Base-by-base conservation (phyloP, 495 filamentous ascomycete species). In the Trichoderma erinaceum region DNA sequence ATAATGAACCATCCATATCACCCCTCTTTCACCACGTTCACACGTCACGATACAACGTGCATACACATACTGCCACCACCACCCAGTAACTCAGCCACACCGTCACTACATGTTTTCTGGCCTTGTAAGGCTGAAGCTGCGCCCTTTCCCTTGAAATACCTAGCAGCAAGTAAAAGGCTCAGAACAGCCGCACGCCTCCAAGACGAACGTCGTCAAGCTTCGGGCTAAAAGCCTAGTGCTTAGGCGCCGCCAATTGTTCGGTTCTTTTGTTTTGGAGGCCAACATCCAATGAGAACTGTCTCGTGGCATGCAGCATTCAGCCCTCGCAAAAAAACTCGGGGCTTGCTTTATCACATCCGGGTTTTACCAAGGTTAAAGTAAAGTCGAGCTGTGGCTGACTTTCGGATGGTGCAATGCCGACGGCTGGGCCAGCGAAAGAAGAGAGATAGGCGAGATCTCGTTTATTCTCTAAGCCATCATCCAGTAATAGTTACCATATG, bases 91-190 rank as follows among this genome's bases (percentile, higher is more conserved):
- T 23, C 16, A 52, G 48, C 21, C 48, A 52, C 2, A n/a, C 48
- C n/a, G 48, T 52, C 48, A 52, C 8, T 11, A 7, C 21, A 48
- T 48, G 15, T 6, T 8, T 8, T 61, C 56, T 18, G 56, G 56
- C 56, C 25, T 61, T 18, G 13, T 61, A 61, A 61, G 56, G 56
- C 56, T 61, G 56, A 61, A 61, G 56, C 56, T 25, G 56, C 23
- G 23, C 16, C 52, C 27, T 61, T 35, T 4, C n/a, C 48, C 48
- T 25, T 23, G 10, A 23, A 25, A 4, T 29, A 29, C n/a, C 48
- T 52, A 52, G 48, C 48, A 23, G 21, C 10, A 21, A 11, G 21
- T 21, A 21, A 16, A 48, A 16, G 44, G 8, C 8, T 48, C n/a
- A 12, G 15, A 52, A 2, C n/a, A 21, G 48, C 29, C 23, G 13